phyloP scores from a whole-genome alignment of 2,329 filamentous ascomycete genomes.

The Xylaria sp. region DNA sequence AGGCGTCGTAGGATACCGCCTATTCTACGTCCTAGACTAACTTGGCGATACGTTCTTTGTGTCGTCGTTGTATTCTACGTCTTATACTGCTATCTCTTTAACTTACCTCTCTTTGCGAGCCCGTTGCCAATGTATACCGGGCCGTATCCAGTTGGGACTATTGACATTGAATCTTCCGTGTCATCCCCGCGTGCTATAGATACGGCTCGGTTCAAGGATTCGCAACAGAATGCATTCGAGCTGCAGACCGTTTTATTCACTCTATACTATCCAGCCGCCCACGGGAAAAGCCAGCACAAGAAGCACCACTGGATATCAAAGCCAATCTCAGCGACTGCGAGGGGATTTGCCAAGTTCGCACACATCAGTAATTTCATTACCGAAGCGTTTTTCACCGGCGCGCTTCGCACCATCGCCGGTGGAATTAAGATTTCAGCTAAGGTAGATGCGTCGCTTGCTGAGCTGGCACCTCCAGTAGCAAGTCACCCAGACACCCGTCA shows the following conservation, averaged over 20 bases:
- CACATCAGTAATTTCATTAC: slow-evolving; percentile 57
- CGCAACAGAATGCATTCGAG: slow-evolving; percentile 56
- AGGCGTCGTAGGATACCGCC: slow-evolving; percentile 32
- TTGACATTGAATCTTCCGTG: slow-evolving; percentile 58
- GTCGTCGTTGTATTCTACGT: slow-evolving; percentile 51
- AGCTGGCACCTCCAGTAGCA: slow-evolving; percentile 34
- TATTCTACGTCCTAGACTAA: slow-evolving; percentile 49
- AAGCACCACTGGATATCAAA: slow-evolving; percentile 59
- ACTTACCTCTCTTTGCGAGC: slow-evolving; percentile 57
- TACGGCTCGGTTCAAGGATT: slow-evolving; percentile 53
- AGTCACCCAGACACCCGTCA: slow-evolving; percentile 42
- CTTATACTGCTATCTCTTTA: slow-evolving; percentile 55
- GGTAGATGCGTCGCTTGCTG: slow-evolving; percentile 58
- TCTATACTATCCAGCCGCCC: slow-evolving; percentile 59
- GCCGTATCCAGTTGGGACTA: slow-evolving; percentile 57
- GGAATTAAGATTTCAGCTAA: slow-evolving; percentile 60
- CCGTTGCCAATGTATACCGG: slow-evolving; percentile 59
- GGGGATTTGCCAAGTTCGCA: slow-evolving; percentile 60
- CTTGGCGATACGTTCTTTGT: slow-evolving; percentile 51
- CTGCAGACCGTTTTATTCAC: slow-evolving; percentile 62
- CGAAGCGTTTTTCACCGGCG: slow-evolving; percentile 57
- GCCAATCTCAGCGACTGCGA: slow-evolving; percentile 57
- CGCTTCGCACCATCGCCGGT: slow-evolving; percentile 57
- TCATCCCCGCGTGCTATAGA: slow-evolving; percentile 48
- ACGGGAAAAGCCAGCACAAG: slow-evolving; percentile 42